These are phyloP conservation scores for Phanerochaete carnosa DNA, from an alignment of 768 basidiomycete genomes.

Conservation along the genomic window DNA sequence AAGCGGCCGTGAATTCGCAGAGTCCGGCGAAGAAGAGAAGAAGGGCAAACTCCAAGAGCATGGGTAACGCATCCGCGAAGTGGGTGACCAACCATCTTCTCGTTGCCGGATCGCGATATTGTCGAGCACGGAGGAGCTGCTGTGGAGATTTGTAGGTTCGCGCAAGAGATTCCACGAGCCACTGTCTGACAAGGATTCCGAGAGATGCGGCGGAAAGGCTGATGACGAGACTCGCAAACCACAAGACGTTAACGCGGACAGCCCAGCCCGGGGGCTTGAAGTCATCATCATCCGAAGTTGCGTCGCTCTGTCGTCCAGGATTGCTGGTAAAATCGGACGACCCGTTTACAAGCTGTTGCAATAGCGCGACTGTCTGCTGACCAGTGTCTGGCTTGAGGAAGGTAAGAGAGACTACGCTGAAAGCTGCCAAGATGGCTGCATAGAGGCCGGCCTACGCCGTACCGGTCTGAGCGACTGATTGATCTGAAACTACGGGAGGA, in stretches of 20 bases:
- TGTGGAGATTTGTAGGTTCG: slow-evolving; percentile 10
- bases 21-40: slow-evolving; percentile 19
- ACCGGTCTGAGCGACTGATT: neutral
- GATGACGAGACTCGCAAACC: slow-evolving; percentile 22
- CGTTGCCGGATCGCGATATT: slow-evolving; percentile 17
- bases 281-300: neutral
- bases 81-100: slow-evolving; percentile 19
- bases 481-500: neutral
- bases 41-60: slow-evolving; percentile 19
- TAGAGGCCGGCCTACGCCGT: slow-evolving; percentile 20
- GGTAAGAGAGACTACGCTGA: slow-evolving; percentile 17
- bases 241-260: slow-evolving; percentile 19
- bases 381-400: slow-evolving; percentile 5
- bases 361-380: neutral
- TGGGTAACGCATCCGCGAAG: slow-evolving; percentile 19
- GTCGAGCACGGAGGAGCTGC: slow-evolving; percentile 14
- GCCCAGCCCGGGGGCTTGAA: neutral
- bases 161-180: slow-evolving; percentile 17
- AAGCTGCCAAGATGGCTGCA: slow-evolving; percentile 21
- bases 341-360: neutral
- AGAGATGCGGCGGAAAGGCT: slow-evolving; percentile 21
- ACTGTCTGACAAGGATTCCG: slow-evolving; percentile 24
- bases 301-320: neutral
- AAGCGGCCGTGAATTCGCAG: neutral
- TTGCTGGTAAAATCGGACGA: neutral